Base-by-base conservation (phyloP, 2,329 filamentous ascomycete species). In the Colletotrichum ledebouriae region DNA sequence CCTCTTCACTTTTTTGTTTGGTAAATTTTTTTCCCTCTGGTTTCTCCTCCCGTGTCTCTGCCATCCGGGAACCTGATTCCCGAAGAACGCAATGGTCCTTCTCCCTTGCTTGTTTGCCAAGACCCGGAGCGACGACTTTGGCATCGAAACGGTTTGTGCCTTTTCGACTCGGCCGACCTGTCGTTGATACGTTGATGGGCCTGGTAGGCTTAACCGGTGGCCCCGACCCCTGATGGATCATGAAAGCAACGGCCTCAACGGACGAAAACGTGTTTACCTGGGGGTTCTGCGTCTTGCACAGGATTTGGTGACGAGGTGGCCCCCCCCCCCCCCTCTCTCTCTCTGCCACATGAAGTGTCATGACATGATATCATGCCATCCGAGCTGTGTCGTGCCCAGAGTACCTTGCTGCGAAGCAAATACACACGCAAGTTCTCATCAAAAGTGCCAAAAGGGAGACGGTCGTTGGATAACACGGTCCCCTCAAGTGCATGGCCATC, bases 241-340 rank as follows among this genome's bases (percentile, higher is more conserved):
- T 11, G 34, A 61, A 52, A 29, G 25, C 25, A 29, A 61, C 47
- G 47, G 46, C 20, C 59, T 29, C 17, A 37, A 44, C 22, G 11
- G 37, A 39, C 37, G 37, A 22, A 25, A 61, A 53, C 47, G 59
- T 61, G 59, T 53, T 60, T 52, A 47, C 46, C 58, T 50, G 58
- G 58, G 52, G 33, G 22, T 5, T 15, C 47, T 61, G 39, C 47
- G 17, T 17, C 47, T 15, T 52, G 22, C 13, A 20, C 17, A 47
- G 49, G 34, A 47, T 17, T 39, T 33, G 29, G 20, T 13, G 57
- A 37, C 37, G 34, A 20, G 25, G 20, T 58, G 55, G 20, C 37
- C 9, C 37, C 4, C 2, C 22, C 37, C 4, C 2, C 22, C 4
- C 22, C 2, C n/a, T 46, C 42, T 46, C 15, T n/a, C 42, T 46